A percentile compares a stretch with the other conserved stretches of the same genome.
Conservation (phyloP, 305 asterid genomes). For the Coffea humblotiana region DNA sequence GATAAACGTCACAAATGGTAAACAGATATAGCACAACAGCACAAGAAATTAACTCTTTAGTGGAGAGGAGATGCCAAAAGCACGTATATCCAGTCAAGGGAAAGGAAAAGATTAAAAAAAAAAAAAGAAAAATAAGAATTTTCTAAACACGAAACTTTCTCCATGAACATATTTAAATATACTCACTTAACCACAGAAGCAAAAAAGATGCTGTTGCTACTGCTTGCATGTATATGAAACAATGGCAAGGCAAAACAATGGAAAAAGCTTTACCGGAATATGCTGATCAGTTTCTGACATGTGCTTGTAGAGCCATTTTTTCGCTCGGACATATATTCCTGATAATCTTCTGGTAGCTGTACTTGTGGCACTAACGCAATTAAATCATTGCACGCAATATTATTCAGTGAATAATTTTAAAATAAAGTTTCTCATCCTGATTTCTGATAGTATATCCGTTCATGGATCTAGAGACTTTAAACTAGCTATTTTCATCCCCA, state of each 20-base stretch:
- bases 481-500: neutral
- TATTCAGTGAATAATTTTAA: too few species aligned
- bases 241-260: neutral
- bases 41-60: neutral
- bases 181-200: neutral
- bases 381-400: too few species aligned
- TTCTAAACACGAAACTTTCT: neutral
- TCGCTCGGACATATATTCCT: conserved; percentile 23
- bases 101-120: neutral
- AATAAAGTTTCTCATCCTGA: too few species aligned
- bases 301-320: conserved; percentile 21
- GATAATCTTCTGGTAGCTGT: conserved; percentile 39
- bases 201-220: neutral
- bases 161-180: neutral
- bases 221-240: neutral
- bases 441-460: too few species aligned
- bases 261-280: neutral
- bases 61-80: neutral
- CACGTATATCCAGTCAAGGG: too few species aligned
- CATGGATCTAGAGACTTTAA: too few species aligned
- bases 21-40: neutral
- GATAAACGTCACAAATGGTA: too few species aligned
- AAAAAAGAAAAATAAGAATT: neutral
- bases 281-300: conserved; percentile 32
- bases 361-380: conserved; percentile 26